Evolutionary conservation across 176 grass and related monocot genomes (phyloP).

Genomic region (Puccinellia tenuiflora): DNA sequence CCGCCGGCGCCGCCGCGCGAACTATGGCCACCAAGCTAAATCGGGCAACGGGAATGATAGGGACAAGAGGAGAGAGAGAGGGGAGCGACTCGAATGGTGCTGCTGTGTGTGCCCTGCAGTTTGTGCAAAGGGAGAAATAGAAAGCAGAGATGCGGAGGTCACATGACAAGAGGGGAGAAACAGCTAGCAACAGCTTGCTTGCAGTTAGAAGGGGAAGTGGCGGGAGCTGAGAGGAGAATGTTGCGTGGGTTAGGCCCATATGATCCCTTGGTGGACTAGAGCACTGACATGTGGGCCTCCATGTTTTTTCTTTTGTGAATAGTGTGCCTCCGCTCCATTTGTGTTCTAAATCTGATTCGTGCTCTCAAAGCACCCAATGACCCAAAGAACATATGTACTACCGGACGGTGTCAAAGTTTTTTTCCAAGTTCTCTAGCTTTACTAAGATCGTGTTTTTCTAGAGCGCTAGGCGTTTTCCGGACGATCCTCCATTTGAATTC

Average conservation of each 20-base stretch:
- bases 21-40: slow-evolving; percentile 16
- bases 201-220: slow-evolving; percentile 1
- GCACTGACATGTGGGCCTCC: neutral
- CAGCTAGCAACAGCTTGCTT: slow-evolving; percentile 83
- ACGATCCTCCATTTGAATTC: too few species aligned
- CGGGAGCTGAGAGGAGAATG: neutral
- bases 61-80: neutral
- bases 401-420: too few species aligned
- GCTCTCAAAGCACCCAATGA: too few species aligned
- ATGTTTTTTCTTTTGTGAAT: neutral
- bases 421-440: too few species aligned
- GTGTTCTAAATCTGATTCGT: neutral
- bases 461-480: too few species aligned
- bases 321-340: neutral
- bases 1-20: slow-evolving; percentile 23
- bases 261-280: neutral
- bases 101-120: neutral
- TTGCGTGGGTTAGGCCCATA: neutral
- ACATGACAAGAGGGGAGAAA: slow-evolving; percentile 52
- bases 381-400: too few species aligned
- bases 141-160: slow-evolving; percentile 5
- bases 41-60: slow-evolving; percentile 33
- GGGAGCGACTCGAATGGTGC: neutral
- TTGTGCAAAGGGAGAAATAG: slow-evolving; percentile 1
- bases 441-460: too few species aligned